A percentile compares a stretch with the other conserved stretches of the same genome.
These are phyloP conservation scores for Rhodotorula kratochvilovae DNA, from an alignment of 768 basidiomycete species.

Conservation along the genomic window DNA sequence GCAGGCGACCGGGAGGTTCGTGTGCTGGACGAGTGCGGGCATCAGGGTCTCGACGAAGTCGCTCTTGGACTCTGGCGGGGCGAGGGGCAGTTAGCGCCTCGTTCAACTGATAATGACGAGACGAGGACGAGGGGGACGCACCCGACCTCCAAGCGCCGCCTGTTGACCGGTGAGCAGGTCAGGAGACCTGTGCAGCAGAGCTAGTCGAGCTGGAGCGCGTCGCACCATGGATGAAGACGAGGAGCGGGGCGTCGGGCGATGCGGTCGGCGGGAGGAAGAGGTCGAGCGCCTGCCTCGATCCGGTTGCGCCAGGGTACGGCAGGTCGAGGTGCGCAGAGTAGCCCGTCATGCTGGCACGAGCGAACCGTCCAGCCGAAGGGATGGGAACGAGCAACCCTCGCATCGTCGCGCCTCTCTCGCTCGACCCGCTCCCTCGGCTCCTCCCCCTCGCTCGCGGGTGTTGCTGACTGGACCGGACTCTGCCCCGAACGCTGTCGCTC, in stretches of 20 bases:
- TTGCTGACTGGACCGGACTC: no score
- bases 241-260: conserved; percentile 1
- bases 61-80: conserved; percentile 12
- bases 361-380: no score
- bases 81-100: neutral
- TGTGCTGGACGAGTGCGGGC: conserved; percentile 10
- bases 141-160: conserved; percentile 33
- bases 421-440: no score
- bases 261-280: conserved; percentile 17
- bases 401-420: no score
- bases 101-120: neutral
- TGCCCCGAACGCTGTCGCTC: no score
- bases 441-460: no score
- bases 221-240: conserved; percentile 36
- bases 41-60: conserved; percentile 28
- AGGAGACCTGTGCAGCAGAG: neutral
- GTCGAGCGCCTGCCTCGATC: conserved; percentile 19
- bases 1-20: conserved; percentile 23
- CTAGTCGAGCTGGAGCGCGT: neutral
- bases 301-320: conserved; percentile 11
- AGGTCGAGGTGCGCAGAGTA: neutral
- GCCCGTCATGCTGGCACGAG: neutral
- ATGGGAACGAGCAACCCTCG: no score
- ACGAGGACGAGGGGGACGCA: neutral
- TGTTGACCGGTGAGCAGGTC: neutral